Conservation (phyloP, 2,329 filamentous ascomycete genomes). For the Sclerotinia spermophila region DNA sequence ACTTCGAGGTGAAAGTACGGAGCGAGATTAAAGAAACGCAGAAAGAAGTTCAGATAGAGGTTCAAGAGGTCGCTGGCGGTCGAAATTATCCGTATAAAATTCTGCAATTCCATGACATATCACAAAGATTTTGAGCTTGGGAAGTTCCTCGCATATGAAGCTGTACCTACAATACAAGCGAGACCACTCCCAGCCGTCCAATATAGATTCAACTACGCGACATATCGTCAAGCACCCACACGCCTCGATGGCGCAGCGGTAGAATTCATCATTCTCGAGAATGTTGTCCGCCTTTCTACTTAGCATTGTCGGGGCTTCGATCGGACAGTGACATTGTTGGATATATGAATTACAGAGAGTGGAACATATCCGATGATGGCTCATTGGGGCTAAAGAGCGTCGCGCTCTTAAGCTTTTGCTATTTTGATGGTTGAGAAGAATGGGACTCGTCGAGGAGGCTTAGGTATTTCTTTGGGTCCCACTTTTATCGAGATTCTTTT, state of each 20-base stretch:
- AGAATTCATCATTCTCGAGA: slow-evolving; percentile 1
- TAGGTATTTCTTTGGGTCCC: not conserved
- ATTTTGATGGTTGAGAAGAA: not conserved
- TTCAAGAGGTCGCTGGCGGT: not conserved
- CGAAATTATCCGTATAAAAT: not conserved
- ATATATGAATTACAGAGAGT: not conserved
- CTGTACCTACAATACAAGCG: not conserved
- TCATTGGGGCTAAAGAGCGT: not conserved
- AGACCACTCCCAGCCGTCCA: not conserved
- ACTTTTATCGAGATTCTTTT: not conserved
- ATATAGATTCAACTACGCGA: not conserved
- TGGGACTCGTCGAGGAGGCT: not conserved
- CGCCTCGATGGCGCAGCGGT: not conserved
- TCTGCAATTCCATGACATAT: not conserved
- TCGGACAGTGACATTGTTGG: not conserved
- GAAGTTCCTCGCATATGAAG: not conserved
- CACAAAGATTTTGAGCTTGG: not conserved
- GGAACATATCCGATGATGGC: not conserved
- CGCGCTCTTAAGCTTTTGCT: not conserved
- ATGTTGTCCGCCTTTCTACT: not conserved
- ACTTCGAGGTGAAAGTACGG: not conserved
- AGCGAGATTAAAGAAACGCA: not conserved
- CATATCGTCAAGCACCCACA: not conserved
- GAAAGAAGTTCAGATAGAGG: not conserved
- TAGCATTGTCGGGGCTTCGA: slow-evolving; percentile 1